Percentiles rank a stretch among this genome's conserved stretches.
Evolutionary conservation across 495 filamentous ascomycete genomes (phyloP).

Genomic region (Aspergillus cristatus): DNA sequence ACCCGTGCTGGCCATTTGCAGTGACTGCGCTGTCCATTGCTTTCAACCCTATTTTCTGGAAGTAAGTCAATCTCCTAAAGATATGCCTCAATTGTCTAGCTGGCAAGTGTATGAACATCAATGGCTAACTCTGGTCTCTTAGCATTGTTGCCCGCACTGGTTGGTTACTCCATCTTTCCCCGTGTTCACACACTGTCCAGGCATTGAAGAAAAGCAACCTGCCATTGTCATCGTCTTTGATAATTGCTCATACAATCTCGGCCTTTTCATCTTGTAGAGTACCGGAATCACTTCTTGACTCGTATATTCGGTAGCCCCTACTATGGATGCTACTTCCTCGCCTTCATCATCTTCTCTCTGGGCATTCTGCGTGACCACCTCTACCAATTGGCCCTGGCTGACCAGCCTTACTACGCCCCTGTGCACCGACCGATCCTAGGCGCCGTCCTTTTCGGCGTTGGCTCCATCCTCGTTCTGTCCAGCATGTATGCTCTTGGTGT

Average conservation of each 20-base stretch:
- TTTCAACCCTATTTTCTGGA: conserved; percentile 52
- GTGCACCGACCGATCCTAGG: conserved; percentile 67
- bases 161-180: conserved; percentile 13
- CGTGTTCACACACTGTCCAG: not conserved
- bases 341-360: conserved; percentile 78
- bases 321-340: conserved; percentile 82
- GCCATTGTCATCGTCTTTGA: not conserved
- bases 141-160: conserved; percentile 42
- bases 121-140: conserved; percentile 8
- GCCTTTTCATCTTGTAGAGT: conserved; percentile 49
- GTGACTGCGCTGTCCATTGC: conserved; percentile 41
- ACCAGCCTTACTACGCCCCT: conserved; percentile 35
- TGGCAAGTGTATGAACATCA: not conserved
- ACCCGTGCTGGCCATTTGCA: conserved; percentile 13
- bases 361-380: conserved; percentile 78
- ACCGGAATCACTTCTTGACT: conserved; percentile 81
- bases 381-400: conserved; percentile 36
- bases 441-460: conserved; percentile 57
- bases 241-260: conserved; percentile 6
- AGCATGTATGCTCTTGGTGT: conserved; percentile 90
- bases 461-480: conserved; percentile 78
- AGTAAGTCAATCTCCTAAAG: conserved; percentile 29
- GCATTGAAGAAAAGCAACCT: not conserved
- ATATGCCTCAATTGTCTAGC: too few relatives aligned
- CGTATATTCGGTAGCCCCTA: conserved; percentile 76